Evolutionary conservation across 1,139 yeast genomes (phyloP).

Genomic region (Hemisphaericaspora subhashii): DNA sequence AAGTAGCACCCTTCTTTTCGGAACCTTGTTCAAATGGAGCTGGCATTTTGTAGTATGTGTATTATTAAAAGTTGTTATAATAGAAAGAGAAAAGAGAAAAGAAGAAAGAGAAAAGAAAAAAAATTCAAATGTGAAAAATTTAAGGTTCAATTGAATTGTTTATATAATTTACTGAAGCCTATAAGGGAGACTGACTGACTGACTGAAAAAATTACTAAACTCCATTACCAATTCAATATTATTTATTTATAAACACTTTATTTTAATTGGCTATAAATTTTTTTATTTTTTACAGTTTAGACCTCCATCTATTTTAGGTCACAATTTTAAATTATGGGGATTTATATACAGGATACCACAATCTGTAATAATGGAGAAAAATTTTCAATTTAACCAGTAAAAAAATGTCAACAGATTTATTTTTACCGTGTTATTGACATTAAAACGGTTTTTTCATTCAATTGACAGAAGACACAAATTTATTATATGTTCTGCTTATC

Average conservation of each 20-base stretch:
- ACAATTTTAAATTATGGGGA: neutral
- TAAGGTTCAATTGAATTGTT: neutral
- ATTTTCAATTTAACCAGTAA: neutral
- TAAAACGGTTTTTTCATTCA: too few species aligned
- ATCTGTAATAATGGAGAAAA: too few species aligned
- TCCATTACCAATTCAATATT: too few species aligned
- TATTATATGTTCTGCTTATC: too few species aligned
- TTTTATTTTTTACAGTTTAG: neutral
- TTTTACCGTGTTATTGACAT: too few species aligned
- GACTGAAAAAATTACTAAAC: neutral
- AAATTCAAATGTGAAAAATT: neutral
- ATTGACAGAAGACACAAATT: too few species aligned
- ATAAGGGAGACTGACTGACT: too few species aligned
- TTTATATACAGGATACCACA: neutral
- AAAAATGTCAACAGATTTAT: neutral
- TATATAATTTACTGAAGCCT: too few species aligned
- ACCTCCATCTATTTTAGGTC: too few species aligned
- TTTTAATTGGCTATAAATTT: neutral
- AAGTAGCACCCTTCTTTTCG: constrained; percentile 96
- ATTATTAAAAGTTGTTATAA: constrained; percentile 39
- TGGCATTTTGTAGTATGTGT: constrained; percentile 42
- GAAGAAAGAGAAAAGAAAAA: neutral
- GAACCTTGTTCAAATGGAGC: constrained; percentile 72
- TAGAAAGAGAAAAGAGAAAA: constrained; percentile 15
- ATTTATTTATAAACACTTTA: constrained; percentile 1